These are phyloP conservation scores for Vaccinium vitisidaea DNA, from an alignment of 148 eudicot genomes.

Conservation along the genomic window DNA sequence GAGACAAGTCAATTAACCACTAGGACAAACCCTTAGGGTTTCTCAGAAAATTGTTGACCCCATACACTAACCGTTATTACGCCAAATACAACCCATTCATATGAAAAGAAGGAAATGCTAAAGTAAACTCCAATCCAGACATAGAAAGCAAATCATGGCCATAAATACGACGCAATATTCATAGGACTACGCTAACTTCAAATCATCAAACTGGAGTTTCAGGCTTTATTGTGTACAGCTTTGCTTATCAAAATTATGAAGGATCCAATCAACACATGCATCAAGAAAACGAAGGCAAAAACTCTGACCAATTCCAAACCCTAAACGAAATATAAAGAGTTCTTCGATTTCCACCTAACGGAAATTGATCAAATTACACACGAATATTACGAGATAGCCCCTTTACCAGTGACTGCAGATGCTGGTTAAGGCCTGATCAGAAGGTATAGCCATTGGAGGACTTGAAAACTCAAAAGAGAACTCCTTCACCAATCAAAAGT, in stretches of 20 bases:
- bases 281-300: neutral
- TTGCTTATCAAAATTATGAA: neutral
- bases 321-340: neutral
- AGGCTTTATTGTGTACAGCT: neutral
- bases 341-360: neutral
- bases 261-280: neutral
- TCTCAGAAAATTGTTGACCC: neutral
- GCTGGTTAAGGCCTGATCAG: conserved; percentile 42
- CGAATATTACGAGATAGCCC: neutral
- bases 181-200: neutral
- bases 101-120: neutral
- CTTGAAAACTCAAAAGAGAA: conserved; percentile 5
- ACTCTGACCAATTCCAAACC: neutral
- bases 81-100: neutral
- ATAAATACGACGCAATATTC: neutral
- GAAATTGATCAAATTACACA: neutral
- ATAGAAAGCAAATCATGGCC: neutral
- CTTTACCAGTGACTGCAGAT: conserved; percentile 70
- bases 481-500: neutral
- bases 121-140: neutral
- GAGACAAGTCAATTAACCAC: too few species aligned
- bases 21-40: neutral
- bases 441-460: conserved; percentile 47
- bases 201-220: conserved; percentile 7
- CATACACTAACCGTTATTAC: neutral